Evolutionary conservation across 1,284 basidiomycete genomes (phyloP).

Genomic region (Ceratobasidium sp.): DNA sequence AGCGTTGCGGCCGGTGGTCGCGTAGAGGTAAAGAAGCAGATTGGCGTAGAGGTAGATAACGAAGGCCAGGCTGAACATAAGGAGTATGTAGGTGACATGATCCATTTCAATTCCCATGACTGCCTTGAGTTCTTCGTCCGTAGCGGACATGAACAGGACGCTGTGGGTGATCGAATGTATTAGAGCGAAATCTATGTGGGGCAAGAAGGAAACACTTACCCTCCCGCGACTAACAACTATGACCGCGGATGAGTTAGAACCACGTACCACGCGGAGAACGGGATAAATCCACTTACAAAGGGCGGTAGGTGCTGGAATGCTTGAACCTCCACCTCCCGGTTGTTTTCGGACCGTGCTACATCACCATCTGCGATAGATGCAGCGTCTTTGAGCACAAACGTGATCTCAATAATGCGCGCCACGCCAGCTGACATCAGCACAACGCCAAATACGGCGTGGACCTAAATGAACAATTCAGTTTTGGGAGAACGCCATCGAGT

Average conservation of each 20-base stretch:
- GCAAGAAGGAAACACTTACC: conserved; percentile 57
- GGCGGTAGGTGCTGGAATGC: conserved; percentile 89
- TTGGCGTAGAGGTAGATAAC: conserved; percentile 80
- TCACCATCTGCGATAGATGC: conserved; percentile 51
- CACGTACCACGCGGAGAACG: conserved; percentile 21
- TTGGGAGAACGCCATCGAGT: background rate
- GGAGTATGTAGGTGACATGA: conserved; percentile 88
- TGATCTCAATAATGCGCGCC: conserved; percentile 88
- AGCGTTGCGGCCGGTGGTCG: conserved; percentile 73
- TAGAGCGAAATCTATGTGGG: background rate
- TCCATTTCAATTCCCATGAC: conserved; percentile 82
- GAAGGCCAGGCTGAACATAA: conserved; percentile 88
- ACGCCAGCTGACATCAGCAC: conserved; percentile 89
- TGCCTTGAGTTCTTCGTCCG: conserved; percentile 86
- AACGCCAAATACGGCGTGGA: conserved; percentile 87
- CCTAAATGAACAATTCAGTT: conserved; percentile 61
- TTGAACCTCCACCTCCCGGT: conserved; percentile 55
- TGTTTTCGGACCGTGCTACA: conserved; percentile 44
- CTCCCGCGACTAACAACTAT: conserved; percentile 77
- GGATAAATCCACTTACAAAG: conserved; percentile 72
- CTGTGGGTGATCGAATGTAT: conserved; percentile 58
- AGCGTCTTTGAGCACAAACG: conserved; percentile 71
- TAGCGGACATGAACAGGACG: conserved; percentile 89
- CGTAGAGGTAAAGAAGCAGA: conserved; percentile 70
- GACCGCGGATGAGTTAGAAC: conserved; percentile 30